These are phyloP conservation scores for Suhomyces sp. DNA, from an alignment of 805 yeast genomes.

Conservation along the genomic window DNA sequence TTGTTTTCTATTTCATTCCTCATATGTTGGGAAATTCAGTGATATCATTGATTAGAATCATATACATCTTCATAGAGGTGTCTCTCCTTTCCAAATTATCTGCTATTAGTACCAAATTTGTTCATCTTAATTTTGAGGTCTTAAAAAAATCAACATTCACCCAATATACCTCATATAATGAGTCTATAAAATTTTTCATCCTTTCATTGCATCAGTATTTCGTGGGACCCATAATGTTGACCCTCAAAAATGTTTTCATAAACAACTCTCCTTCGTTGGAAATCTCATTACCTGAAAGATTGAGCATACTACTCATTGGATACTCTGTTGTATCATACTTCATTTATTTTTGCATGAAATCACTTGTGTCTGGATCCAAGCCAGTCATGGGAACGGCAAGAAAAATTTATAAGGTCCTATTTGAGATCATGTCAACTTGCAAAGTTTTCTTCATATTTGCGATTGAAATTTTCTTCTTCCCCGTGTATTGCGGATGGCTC, in stretches of 20 bases:
- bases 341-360: conserved; percentile 29
- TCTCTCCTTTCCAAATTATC: too few species aligned
- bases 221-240: conserved; percentile 17
- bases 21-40: conserved; percentile 34
- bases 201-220: conserved; percentile 15
- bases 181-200: too few species aligned
- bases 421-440: conserved; percentile 58
- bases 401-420: conserved; percentile 48
- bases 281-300: conserved; percentile 33
- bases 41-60: background rate
- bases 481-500: conserved; percentile 79
- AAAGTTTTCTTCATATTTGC: conserved; percentile 76
- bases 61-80: too few species aligned
- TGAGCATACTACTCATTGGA: conserved; percentile 34
- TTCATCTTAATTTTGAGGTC: too few species aligned
- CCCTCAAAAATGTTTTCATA: conserved; percentile 18
- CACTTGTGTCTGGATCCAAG: conserved; percentile 30
- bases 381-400: conserved; percentile 55
- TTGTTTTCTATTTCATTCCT: conserved; percentile 48
- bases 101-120: too few species aligned
- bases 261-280: conserved; percentile 23
- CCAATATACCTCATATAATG: too few species aligned
- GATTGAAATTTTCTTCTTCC: conserved; percentile 82
- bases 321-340: conserved; percentile 27
- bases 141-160: too few species aligned